Evolutionary conservation across 1,139 yeast species (phyloP).

Genomic region (Blastobotrys persicus): DNA sequence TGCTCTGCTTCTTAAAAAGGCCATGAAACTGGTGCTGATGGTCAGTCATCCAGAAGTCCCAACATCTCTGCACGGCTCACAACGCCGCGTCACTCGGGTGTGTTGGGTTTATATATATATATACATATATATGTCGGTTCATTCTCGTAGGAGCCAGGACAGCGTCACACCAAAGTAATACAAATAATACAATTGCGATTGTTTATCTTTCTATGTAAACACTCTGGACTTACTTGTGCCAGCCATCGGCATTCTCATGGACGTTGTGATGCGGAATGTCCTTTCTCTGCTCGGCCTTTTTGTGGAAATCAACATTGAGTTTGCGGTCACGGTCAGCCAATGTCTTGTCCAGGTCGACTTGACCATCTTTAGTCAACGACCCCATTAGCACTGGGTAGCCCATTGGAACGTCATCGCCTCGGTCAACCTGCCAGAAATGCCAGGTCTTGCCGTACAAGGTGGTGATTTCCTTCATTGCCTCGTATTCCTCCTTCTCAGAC

Average conservation of each 20-base stretch:
- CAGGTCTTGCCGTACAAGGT: constrained; percentile 8
- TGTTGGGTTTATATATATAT: too few relatives aligned
- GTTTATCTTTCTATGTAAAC: too few relatives aligned
- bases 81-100: too few relatives aligned
- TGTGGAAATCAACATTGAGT: neutral
- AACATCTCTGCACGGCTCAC: neutral
- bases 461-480: constrained; percentile 3
- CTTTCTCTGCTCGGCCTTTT: neutral
- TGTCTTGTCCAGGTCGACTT: neutral
- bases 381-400: constrained; percentile 6
- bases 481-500: neutral
- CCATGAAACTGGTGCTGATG: too few relatives aligned
- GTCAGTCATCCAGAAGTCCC: neutral
- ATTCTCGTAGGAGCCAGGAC: too few relatives aligned
- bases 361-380: neutral
- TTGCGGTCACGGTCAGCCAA: neutral
- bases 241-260: constrained; percentile 1
- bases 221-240: too few relatives aligned
- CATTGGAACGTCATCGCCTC: constrained; percentile 5
- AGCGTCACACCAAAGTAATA: too few relatives aligned
- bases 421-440: constrained; percentile 8
- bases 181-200: too few relatives aligned
- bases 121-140: too few relatives aligned
- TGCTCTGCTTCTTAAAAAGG: neutral
- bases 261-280: neutral